Evolutionary conservation across 2,329 filamentous ascomycete genomes (phyloP).

Genomic region (Diaporthe ilicicola): DNA sequence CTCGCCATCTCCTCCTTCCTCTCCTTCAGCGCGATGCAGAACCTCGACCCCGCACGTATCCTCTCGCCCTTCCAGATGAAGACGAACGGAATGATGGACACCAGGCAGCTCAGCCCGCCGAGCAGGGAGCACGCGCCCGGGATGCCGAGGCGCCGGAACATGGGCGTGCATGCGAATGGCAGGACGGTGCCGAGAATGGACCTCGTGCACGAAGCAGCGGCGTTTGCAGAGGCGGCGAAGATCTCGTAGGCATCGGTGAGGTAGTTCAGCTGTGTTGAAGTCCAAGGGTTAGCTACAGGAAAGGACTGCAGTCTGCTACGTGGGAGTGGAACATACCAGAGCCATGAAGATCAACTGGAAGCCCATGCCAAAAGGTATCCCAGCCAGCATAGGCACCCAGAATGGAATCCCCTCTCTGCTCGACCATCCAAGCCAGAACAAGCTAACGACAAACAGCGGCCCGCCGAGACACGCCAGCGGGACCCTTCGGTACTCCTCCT

Average conservation of each 20-base stretch:
- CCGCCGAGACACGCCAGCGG: conserved; percentile 77
- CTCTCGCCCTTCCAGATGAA: conserved; percentile 63
- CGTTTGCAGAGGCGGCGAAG: conserved; percentile 66
- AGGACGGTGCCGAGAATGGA: conserved; percentile 63
- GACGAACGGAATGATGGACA: conserved; percentile 60
- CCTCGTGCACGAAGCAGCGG: conserved; percentile 58
- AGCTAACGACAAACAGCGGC: conserved; percentile 64
- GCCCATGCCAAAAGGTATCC: conserved; percentile 68
- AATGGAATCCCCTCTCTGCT: conserved; percentile 58
- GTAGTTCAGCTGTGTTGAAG: conserved; percentile 54
- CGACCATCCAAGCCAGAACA: conserved; percentile 72
- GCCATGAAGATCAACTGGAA: conserved; percentile 72
- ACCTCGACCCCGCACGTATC: conserved; percentile 66
- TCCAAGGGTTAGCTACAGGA: background rate
- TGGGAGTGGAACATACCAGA: conserved; percentile 48
- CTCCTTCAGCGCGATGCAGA: conserved; percentile 67
- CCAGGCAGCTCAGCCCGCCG: conserved; percentile 57
- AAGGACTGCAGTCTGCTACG: background rate
- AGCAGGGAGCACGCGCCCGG: conserved; percentile 61
- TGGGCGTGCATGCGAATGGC: conserved; percentile 61
- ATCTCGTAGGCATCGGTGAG: conserved; percentile 74
- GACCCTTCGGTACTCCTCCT: conserved; percentile 74
- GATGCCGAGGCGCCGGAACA: conserved; percentile 58
- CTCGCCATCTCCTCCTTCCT: conserved; percentile 56
- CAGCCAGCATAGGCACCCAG: conserved; percentile 66